Percentiles rank a stretch among this genome's conserved stretches.
Conservation (phyloP, 2,329 filamentous ascomycete genomes). For the Xylaria sp. region DNA sequence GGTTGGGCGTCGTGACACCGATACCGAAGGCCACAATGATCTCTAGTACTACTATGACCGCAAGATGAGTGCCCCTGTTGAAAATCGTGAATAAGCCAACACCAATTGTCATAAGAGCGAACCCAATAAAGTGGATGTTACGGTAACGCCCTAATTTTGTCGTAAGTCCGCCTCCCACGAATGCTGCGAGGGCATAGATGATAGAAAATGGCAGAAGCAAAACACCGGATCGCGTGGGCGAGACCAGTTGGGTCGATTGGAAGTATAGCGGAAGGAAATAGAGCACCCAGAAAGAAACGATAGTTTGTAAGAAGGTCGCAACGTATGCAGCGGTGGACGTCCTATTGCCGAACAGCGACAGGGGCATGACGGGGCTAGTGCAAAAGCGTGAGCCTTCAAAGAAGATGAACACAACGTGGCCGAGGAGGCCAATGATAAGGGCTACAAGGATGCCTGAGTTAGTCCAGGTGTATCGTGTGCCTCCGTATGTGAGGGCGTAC, state of each 20-base stretch:
- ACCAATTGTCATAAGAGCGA: slow-evolving; percentile 40
- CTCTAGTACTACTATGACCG: slow-evolving; percentile 45
- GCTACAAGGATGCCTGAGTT: slow-evolving; percentile 43
- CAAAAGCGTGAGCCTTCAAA: slow-evolving; percentile 38
- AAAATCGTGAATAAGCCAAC: slow-evolving; percentile 46
- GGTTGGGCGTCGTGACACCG: slow-evolving; percentile 45
- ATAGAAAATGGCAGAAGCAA: slow-evolving; percentile 19
- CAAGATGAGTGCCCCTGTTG: slow-evolving; percentile 38
- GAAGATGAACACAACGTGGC: slow-evolving; percentile 43
- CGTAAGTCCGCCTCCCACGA: slow-evolving; percentile 5
- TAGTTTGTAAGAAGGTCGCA: slow-evolving; percentile 45
- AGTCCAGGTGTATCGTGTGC: slow-evolving; percentile 42
- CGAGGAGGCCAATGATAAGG: slow-evolving; percentile 47
- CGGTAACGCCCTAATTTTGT: slow-evolving; percentile 15
- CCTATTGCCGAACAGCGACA: slow-evolving; percentile 50
- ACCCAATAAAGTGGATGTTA: slow-evolving; percentile 34
- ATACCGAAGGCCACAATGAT: slow-evolving; percentile 44
- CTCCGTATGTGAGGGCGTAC: slow-evolving; percentile 11
- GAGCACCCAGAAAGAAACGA: slow-evolving; percentile 44
- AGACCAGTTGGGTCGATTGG: slow-evolving; percentile 37
- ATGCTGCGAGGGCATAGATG: slow-evolving; percentile 11
- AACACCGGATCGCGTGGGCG: slow-evolving; percentile 16
- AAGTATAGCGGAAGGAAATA: slow-evolving; percentile 54
- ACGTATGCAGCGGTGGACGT: slow-evolving; percentile 42
- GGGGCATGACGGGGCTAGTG: slow-evolving; percentile 46